Conservation (phyloP, 257 asterid genomes). For the Paulownia fortunei region DNA sequence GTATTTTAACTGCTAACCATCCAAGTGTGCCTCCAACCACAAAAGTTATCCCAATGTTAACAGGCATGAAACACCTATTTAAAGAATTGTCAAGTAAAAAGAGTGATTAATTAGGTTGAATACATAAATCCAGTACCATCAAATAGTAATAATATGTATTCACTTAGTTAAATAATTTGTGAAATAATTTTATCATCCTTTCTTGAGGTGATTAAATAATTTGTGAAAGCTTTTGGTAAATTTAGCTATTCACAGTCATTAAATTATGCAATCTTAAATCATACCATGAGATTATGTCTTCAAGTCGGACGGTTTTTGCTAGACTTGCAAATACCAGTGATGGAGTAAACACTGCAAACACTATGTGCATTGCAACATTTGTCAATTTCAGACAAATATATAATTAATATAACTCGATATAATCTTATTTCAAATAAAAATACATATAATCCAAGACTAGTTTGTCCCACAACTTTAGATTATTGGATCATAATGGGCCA, state of each 20-base stretch:
- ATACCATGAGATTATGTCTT: conserved; percentile 78
- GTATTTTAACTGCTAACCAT: conserved; percentile 78
- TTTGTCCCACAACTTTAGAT: background rate
- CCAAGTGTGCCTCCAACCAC: conserved; percentile 75
- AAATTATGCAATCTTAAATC: background rate
- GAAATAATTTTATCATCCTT: background rate
- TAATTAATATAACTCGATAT: background rate
- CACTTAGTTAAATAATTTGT: no score
- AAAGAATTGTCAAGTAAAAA: background rate
- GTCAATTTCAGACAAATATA: background rate
- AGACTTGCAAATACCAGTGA: conserved; percentile 69
- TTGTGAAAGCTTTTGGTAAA: background rate
- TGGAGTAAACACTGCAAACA: conserved; percentile 70
- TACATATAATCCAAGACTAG: background rate
- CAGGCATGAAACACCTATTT: conserved; percentile 94
- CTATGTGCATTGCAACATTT: conserved; percentile 55
- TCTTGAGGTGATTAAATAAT: background rate
- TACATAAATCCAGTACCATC: no score
- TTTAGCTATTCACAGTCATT: no score
- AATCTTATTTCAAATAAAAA: background rate
- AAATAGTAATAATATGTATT: background rate
- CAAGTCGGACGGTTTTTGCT: conserved; percentile 61
- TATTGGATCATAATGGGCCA: background rate
- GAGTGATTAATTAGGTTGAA: background rate
- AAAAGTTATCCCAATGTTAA: conserved; percentile 78